These are phyloP conservation scores for Pestalotiopsis sp. DNA, from an alignment of 2,329 filamentous ascomycete genomes.

Conservation along the genomic window DNA sequence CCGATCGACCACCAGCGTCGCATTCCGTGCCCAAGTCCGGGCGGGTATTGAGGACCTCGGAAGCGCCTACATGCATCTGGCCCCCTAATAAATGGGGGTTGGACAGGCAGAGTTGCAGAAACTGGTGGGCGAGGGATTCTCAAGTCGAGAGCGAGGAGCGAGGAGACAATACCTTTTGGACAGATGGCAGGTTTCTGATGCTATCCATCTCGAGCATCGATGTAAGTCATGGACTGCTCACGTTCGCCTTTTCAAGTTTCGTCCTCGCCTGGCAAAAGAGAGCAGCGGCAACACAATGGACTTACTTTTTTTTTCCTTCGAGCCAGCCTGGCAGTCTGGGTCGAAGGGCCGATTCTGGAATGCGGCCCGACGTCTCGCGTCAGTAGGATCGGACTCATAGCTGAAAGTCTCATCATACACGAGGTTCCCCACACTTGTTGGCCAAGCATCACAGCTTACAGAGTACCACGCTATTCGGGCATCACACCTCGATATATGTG, in stretches of 20 bases:
- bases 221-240: neutral
- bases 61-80: conserved; percentile 6
- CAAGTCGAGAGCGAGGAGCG: neutral
- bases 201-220: neutral
- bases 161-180: neutral
- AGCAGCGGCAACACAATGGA: neutral
- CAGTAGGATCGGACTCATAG: neutral
- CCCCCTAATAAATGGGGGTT: neutral
- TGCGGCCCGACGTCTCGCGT: conserved; percentile 12
- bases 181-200: neutral
- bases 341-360: conserved; percentile 10
- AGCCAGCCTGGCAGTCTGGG: neutral
- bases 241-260: neutral
- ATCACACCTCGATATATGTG: neutral
- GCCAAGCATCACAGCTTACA: neutral
- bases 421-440: neutral
- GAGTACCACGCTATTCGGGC: neutral
- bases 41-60: neutral
- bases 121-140: neutral
- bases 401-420: conserved; percentile 2
- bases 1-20: neutral
- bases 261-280: neutral
- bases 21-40: neutral
- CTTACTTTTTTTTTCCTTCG: neutral
- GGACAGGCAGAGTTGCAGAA: neutral